phyloP scores from a whole-genome alignment of 2,329 filamentous ascomycete genomes.

The Cladosporium sp. region DNA sequence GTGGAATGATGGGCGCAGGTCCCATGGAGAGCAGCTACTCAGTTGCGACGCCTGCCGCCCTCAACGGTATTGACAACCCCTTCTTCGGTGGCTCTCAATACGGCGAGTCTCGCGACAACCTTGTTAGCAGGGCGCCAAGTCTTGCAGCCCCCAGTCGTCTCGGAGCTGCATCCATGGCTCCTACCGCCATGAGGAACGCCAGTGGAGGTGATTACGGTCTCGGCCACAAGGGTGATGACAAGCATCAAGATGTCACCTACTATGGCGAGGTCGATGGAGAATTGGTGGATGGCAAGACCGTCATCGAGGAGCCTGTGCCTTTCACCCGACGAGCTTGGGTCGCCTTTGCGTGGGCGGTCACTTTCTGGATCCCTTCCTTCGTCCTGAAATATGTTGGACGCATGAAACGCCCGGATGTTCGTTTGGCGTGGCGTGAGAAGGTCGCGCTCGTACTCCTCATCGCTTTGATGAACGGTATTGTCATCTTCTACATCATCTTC shows the following conservation, averaged over 20 bases:
- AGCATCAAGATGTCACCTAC: constrained; percentile 63
- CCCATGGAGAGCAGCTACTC: constrained; percentile 71
- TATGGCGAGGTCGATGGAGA: constrained; percentile 78
- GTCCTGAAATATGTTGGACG: constrained; percentile 74
- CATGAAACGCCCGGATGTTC: constrained; percentile 95
- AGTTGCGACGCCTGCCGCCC: constrained; percentile 48
- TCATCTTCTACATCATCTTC: constrained; percentile 88
- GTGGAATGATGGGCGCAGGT: constrained; percentile 50
- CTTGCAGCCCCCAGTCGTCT: constrained; percentile 41
- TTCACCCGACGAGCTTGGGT: constrained; percentile 71
- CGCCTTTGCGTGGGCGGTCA: constrained; percentile 74
- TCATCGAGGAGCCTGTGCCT: constrained; percentile 65
- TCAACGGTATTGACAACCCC: constrained; percentile 33
- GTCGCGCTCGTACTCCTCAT: constrained; percentile 78
- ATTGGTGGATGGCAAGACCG: constrained; percentile 67
- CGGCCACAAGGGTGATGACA: constrained; percentile 76
- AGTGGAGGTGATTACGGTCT: constrained; percentile 80
- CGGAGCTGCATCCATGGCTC: constrained; percentile 43
- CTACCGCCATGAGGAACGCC: constrained; percentile 51
- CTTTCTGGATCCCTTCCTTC: constrained; percentile 92
- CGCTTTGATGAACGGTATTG: constrained; percentile 68
- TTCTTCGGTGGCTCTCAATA: constrained; percentile 22
- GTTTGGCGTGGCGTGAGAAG: constrained; percentile 97
- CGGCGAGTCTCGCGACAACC: constrained; percentile 61
- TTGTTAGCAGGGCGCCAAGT: constrained; percentile 51